Evolutionary conservation across 352 stramenopile species (phyloP).

Genomic region (Thalassiosira allenii): DNA sequence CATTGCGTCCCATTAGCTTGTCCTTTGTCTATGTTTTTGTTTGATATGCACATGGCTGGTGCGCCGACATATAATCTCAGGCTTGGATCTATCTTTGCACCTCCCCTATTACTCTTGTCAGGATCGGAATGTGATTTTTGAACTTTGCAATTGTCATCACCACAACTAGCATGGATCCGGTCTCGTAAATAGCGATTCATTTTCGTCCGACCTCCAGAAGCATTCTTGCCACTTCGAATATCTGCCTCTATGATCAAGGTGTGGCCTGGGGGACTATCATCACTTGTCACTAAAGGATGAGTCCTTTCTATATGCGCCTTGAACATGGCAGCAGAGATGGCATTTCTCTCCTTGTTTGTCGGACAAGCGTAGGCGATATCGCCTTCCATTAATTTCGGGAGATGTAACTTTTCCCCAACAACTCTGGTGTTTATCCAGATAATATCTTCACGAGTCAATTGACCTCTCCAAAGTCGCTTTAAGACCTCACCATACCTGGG

Average conservation of each 20-base stretch:
- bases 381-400: neutral
- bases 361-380: slow-evolving; percentile 21
- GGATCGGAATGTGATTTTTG: slow-evolving; percentile 1
- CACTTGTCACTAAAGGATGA: neutral
- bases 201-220: too few relatives aligned
- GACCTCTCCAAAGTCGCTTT: slow-evolving; percentile 16
- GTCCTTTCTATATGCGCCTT: slow-evolving; percentile 2
- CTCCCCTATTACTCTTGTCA: neutral
- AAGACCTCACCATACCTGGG: neutral
- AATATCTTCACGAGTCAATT: slow-evolving; percentile 6
- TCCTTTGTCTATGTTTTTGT: neutral
- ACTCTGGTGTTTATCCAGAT: slow-evolving; percentile 20
- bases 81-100: neutral
- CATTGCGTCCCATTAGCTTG: neutral
- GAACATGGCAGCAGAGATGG: slow-evolving; percentile 19
- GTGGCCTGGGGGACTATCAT: neutral
- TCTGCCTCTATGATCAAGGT: slow-evolving; percentile 6
- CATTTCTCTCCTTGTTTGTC: slow-evolving; percentile 21
- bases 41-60: slow-evolving; percentile 17
- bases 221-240: too few relatives aligned
- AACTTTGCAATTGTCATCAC: neutral
- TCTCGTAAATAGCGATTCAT: too few relatives aligned
- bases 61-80: neutral
- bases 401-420: neutral
- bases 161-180: too few relatives aligned